Percentiles rank a stretch among this genome's conserved stretches.
phyloP scores from a whole-genome alignment of 2,329 filamentous ascomycete species.

The Didymella sp. region DNA sequence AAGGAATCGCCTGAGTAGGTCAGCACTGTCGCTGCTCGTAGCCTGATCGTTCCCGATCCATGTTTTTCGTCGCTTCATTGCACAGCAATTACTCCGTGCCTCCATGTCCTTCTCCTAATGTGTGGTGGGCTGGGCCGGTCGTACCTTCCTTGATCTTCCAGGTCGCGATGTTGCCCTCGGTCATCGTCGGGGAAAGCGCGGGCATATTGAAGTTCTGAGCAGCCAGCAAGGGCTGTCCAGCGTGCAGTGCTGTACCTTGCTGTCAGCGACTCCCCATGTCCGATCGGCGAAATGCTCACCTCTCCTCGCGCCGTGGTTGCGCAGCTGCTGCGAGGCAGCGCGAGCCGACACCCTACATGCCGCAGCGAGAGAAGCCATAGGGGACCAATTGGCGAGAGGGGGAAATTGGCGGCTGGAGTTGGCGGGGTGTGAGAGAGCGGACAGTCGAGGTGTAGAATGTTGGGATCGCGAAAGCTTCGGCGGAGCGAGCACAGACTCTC shows the following conservation, averaged over 20 bases:
- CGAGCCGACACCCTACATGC: slow-evolving; percentile 70
- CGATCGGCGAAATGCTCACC: slow-evolving; percentile 55
- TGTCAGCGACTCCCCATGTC: slow-evolving; percentile 30
- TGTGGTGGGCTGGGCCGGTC: slow-evolving; percentile 11
- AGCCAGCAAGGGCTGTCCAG: slow-evolving; percentile 68
- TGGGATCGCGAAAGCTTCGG: slow-evolving; percentile 40
- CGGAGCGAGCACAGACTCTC: slow-evolving; percentile 17
- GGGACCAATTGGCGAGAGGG: slow-evolving; percentile 33
- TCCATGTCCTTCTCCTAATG: background rate
- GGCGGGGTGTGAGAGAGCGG: slow-evolving; percentile 22
- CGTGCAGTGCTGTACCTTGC: slow-evolving; percentile 64
- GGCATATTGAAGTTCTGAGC: slow-evolving; percentile 92
- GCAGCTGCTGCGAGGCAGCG: slow-evolving; percentile 62
- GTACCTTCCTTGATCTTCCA: slow-evolving; percentile 85
- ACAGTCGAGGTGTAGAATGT: slow-evolving; percentile 41
- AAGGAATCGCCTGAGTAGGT: slow-evolving; percentile 69
- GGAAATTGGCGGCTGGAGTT: slow-evolving; percentile 23
- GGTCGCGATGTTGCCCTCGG: slow-evolving; percentile 83
- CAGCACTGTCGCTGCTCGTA: slow-evolving; percentile 19
- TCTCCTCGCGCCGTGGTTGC: slow-evolving; percentile 62
- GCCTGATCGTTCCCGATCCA: background rate
- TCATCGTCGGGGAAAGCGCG: slow-evolving; percentile 91
- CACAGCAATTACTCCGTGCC: background rate
- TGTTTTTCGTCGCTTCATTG: background rate
- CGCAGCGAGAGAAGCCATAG: slow-evolving; percentile 71